Base-by-base conservation (phyloP, 2,329 filamentous ascomycete species). In the Arthrobotrys megalospora region DNA sequence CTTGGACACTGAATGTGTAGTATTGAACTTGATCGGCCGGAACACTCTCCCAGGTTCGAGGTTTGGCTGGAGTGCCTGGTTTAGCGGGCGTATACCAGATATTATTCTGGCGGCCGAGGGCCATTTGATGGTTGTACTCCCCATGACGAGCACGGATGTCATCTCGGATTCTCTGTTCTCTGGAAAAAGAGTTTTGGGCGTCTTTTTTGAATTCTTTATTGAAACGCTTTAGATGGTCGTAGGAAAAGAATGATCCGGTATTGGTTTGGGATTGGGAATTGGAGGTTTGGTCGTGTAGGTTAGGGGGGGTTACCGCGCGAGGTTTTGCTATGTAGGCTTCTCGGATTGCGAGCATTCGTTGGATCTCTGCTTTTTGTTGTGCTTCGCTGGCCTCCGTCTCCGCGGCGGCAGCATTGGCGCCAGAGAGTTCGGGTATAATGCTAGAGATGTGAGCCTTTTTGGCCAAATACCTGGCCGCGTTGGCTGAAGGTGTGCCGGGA, bases 1-100 rank as follows among this genome's bases (percentile, higher is more conserved):
- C 67, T 24, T 36, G 12, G 28, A 63, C 24, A 11, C 21, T 10
- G 34, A 60, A 69, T 0, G 24, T 60, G 41, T 62, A 53, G 14
- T 36, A 48, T 21, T n/a, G 5, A 14, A 38, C 43, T 12, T 38
- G 6, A 7, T 58, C n/a, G 32, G 2, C 0, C 0, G 52, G 34
- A 12, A 38, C 6, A 7, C 14, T 38, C 8, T 36, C 52, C 52
- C 52, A 58, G 12, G 52, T 38, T 34, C n/a, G 5, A 1, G 16
- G n/a, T 36, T 28, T 21, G 11, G n/a, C 14, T 8, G 32, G 1
- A 11, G 24, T 16, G 24, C 32, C 36, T 7, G 32, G 14, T 32
- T 14, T 19, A n/a, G n/a, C n/a, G n/a, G 14, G 3, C 24, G 16
- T 24, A 19, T 66, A 47, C 69, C 69, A 73, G 24, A 41, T 52